Conservation (phyloP, 202 grass and related monocot species). For the Carex sylvatica region DNA sequence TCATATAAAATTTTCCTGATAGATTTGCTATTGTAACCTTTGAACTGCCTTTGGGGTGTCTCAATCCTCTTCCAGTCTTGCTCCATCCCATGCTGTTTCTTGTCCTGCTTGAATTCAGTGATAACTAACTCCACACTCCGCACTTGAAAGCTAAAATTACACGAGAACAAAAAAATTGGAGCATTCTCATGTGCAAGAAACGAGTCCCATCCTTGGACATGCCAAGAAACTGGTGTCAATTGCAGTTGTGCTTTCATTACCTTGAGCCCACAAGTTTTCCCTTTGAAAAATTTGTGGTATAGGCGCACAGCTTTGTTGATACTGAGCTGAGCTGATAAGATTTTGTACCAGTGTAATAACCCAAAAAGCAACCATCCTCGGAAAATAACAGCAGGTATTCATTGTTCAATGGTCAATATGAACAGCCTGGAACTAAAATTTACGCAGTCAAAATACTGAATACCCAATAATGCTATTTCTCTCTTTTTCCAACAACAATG, state of each 20-base stretch:
- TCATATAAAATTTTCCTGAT: too few relatives aligned
- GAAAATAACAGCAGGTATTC: background rate
- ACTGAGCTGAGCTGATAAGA: background rate
- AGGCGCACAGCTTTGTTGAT: background rate
- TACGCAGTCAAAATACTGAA: background rate
- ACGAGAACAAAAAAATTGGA: background rate
- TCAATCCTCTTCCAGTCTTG: too few relatives aligned
- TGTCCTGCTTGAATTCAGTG: too few relatives aligned
- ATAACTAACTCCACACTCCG: too few relatives aligned
- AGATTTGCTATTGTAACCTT: too few relatives aligned
- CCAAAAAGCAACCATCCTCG: background rate
- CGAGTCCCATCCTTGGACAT: background rate
- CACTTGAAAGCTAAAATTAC: too few relatives aligned
- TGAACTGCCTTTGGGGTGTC: too few relatives aligned
- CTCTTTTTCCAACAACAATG: conserved; percentile 11
- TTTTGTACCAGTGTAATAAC: background rate
- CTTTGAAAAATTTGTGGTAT: background rate
- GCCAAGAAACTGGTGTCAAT: background rate
- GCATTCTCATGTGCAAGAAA: too few relatives aligned
- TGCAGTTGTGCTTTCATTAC: background rate
- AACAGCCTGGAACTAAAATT: background rate
- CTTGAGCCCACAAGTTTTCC: background rate
- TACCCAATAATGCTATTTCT: background rate
- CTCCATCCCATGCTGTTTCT: too few relatives aligned
- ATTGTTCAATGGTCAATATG: background rate